Evolutionary conservation across 768 basidiomycete genomes (phyloP).

Genomic region (Suillus alpinus): DNA sequence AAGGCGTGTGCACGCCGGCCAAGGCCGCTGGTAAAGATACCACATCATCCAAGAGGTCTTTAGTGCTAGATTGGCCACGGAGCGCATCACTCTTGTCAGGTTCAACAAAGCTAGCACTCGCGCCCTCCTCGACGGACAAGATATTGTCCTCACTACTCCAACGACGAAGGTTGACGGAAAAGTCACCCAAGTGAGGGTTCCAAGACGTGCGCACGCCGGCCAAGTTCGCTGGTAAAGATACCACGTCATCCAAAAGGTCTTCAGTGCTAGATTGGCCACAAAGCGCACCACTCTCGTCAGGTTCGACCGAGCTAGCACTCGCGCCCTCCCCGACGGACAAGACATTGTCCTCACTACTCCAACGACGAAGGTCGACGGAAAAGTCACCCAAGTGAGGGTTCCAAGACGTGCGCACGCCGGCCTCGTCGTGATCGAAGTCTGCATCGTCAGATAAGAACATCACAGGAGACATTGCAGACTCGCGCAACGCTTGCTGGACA

Average conservation of each 20-base stretch:
- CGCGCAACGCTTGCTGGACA: slow-evolving; percentile 3
- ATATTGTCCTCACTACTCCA: neutral
- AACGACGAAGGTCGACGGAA: neutral
- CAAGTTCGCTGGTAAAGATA: neutral
- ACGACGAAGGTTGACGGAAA: neutral
- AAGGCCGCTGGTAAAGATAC: neutral
- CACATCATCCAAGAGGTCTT: neutral
- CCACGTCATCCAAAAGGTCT: neutral
- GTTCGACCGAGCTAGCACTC: neutral
- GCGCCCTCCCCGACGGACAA: neutral
- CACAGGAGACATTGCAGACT: neutral
- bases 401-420: neutral
- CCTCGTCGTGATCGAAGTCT: neutral
- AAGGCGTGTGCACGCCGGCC: neutral
- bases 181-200: neutral
- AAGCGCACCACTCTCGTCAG: neutral
- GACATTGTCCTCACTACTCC: neutral
- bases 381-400: neutral
- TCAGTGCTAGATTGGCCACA: neutral
- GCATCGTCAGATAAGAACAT: neutral
- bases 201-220: neutral
- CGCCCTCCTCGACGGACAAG: neutral
- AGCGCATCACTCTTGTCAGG: neutral
- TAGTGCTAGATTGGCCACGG: neutral
- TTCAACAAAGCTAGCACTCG: neutral